Evolutionary conservation across 2,329 filamentous ascomycete species (phyloP), one percentile per base, ranked within the genome.

Genomic region (Ascochyta pisi): DNA sequence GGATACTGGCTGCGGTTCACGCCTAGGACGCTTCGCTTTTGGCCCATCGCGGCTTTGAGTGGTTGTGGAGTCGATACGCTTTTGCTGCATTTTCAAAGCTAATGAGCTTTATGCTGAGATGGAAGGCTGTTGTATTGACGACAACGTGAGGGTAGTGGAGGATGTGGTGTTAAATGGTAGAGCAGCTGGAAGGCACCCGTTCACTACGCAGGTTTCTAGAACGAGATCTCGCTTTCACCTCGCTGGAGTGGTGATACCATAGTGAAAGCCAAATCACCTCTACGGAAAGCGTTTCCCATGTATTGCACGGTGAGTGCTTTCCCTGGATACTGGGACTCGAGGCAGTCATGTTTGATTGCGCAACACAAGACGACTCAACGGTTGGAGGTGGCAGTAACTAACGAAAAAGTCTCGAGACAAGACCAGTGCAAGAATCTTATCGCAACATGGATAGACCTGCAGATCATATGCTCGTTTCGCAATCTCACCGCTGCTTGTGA

Each of bases 221-320:
- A n/a, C 22, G 26, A 34, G 22, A 7, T 41, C 37, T 46, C 23
- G 37, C 29, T 38, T 47, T 53, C 50, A 53, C 50, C 29, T 31
- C 7, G 29, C 26, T 31, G 22, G 22, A 53, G 12, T 37, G 6
- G 23, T 13, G 42, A 16, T 2, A 23, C 7, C 12, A 22, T 22
- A 15, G 22, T 35, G 23, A 42, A 34, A 8, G 15, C 16, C 29
- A 7, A 4, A 9, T 24, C 37, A 24, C 19, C 9, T 26, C 29
- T 6, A 45, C 16, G 29, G 42, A 53, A 53, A 39, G 42, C 19
- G 35, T 40, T 2, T 46, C 16, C 37, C 23, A 29, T 19, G 19
- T 43, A n/a, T 19, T 26, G 26, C 31, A 33, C 22, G 16, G 33
- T 22, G 24, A 27, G 15, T 40, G 5, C 35, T 34, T 34, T 40